phyloP scores from a whole-genome alignment of 2,329 filamentous ascomycete genomes.

The Apiospora koreana region DNA sequence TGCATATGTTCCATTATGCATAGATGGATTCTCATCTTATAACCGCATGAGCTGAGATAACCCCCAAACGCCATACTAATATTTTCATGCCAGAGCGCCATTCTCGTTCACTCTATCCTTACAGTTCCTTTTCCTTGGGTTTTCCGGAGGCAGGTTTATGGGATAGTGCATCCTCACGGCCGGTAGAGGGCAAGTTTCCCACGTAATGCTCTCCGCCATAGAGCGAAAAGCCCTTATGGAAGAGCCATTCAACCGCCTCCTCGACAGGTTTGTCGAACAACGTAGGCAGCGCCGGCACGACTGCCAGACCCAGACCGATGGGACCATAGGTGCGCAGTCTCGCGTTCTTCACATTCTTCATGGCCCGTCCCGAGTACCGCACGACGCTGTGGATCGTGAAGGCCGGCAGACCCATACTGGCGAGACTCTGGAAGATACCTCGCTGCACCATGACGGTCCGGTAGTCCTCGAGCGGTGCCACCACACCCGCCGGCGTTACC shows the following conservation, averaged over 20 bases:
- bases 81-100: neutral
- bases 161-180: slow-evolving; percentile 49
- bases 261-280: slow-evolving; percentile 94
- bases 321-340: slow-evolving; percentile 82
- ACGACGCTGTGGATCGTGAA: slow-evolving; percentile 95
- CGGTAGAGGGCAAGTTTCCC: slow-evolving; percentile 54
- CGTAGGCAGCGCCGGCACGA: slow-evolving; percentile 81
- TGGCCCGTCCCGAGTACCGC: slow-evolving; percentile 79
- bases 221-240: slow-evolving; percentile 77
- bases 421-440: slow-evolving; percentile 85
- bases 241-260: slow-evolving; percentile 84
- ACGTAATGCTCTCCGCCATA: slow-evolving; percentile 66
- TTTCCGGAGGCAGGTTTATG: slow-evolving; percentile 50
- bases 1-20: slow-evolving; percentile 14
- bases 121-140: slow-evolving; percentile 35
- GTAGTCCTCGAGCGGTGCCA: slow-evolving; percentile 77
- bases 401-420: slow-evolving; percentile 90
- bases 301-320: slow-evolving; percentile 77
- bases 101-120: slow-evolving; percentile 5
- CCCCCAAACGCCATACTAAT: neutral
- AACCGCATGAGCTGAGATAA: neutral
- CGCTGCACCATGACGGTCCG: slow-evolving; percentile 88
- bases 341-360: slow-evolving; percentile 80
- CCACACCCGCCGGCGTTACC: neutral
- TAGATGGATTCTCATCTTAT: slow-evolving; percentile 21